Evolutionary conservation across 2,329 filamentous ascomycete species (phyloP).

Genomic region (Fusarium newnesense): DNA sequence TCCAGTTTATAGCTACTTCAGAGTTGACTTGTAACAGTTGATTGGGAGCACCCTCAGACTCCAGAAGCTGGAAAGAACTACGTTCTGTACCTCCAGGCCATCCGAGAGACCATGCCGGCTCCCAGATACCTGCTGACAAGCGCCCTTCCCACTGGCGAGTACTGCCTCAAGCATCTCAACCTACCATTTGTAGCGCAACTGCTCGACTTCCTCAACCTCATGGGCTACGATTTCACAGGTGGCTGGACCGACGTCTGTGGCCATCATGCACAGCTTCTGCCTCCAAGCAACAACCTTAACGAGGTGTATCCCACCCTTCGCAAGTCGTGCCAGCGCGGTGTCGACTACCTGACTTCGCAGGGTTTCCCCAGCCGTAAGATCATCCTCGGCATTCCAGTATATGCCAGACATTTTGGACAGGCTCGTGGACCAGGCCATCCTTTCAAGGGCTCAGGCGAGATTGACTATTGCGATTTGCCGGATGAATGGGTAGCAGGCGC

Average conservation of each 20-base stretch:
- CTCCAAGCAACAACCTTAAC: slow-evolving; percentile 47
- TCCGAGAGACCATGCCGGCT: slow-evolving; percentile 64
- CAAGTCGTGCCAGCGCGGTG: slow-evolving; percentile 63
- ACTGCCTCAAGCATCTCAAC: slow-evolving; percentile 70
- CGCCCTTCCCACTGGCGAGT: slow-evolving; percentile 71
- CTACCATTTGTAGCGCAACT: slow-evolving; percentile 60
- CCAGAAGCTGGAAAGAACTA: slow-evolving; percentile 66
- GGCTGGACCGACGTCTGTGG: slow-evolving; percentile 70
- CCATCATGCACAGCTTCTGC: slow-evolving; percentile 71
- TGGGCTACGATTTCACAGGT: slow-evolving; percentile 76
- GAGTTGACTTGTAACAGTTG: slow-evolving; percentile 56
- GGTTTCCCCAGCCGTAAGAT: slow-evolving; percentile 69
- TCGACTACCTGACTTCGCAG: slow-evolving; percentile 63
- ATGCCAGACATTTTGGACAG: slow-evolving; percentile 69
- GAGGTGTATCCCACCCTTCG: slow-evolving; percentile 44
- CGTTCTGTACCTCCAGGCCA: slow-evolving; percentile 63
- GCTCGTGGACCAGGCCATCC: slow-evolving; percentile 64
- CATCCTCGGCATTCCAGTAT: slow-evolving; percentile 70
- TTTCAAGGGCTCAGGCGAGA: slow-evolving; percentile 60
- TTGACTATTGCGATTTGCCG: slow-evolving; percentile 72
- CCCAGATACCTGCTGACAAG: slow-evolving; percentile 68
- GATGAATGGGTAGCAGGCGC: slow-evolving; percentile 56
- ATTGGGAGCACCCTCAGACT: slow-evolving; percentile 74
- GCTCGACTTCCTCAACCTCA: slow-evolving; percentile 73
- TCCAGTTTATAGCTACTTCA: neutral